A percentile compares a stretch with the other conserved stretches of the same genome.
These are phyloP conservation scores for Bauhinia variegata DNA, from an alignment of 306 rosid species.

Conservation along the genomic window DNA sequence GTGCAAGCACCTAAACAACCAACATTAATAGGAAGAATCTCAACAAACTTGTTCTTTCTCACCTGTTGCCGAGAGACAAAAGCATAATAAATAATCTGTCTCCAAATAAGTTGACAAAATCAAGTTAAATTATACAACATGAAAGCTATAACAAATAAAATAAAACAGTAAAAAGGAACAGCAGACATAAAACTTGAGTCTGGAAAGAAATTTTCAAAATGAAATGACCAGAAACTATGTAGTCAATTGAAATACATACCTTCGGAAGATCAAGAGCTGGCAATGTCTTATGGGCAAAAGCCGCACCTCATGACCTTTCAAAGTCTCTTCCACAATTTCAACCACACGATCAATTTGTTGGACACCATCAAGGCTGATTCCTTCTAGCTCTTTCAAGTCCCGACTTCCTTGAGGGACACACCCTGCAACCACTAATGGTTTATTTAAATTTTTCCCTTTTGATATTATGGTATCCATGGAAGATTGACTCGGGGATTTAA, in stretches of 20 bases:
- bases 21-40: constrained; percentile 99
- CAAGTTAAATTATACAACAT: constrained; percentile 16
- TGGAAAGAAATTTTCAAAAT: constrained; percentile 7
- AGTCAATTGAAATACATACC: constrained; percentile 48
- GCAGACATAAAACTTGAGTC: neutral
- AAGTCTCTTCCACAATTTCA: constrained; percentile 96
- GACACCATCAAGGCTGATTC: constrained; percentile 94
- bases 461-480: constrained; percentile 93
- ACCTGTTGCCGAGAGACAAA: constrained; percentile 58
- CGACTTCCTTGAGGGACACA: constrained; percentile 99
- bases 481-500: constrained; percentile 93
- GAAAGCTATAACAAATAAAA: neutral
- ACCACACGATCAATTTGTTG: constrained; percentile 99
- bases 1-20: constrained; percentile 99
- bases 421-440: constrained; percentile 93
- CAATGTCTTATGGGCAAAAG: constrained; percentile 83
- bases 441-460: constrained; percentile 76
- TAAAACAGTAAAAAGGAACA: neutral
- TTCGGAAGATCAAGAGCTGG: constrained; percentile 99
- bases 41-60: constrained; percentile 88
- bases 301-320: constrained; percentile 94
- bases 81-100: constrained; percentile 18
- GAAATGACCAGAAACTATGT: constrained; percentile 10
- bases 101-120: constrained; percentile 7
- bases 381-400: constrained; percentile 77